Evolutionary conservation across 2,329 filamentous ascomycete genomes (phyloP), one percentile per base, ranked within the genome.

Genomic region (Claviceps sp.): DNA sequence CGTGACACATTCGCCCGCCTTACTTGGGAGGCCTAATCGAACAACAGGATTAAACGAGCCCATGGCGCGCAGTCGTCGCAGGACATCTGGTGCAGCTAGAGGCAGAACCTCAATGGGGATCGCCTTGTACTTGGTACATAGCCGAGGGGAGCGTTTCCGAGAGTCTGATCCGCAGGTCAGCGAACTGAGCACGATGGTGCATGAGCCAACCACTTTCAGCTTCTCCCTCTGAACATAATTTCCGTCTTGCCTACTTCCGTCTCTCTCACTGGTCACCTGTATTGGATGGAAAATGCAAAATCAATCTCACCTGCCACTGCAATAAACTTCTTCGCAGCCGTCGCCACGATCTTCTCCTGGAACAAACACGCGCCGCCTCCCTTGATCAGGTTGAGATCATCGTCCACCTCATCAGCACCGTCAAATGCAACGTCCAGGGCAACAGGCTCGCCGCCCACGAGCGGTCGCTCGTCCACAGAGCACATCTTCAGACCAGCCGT

Each of bases 351-450:
- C 74, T 98, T 98, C 72, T 98, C 93, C 69, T 97, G 93, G 72
- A 95, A 95, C 52, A 97, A 72, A 69, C 93, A 98, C n/a, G 89
- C 93, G 54, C 93, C 93, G 48, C 93, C 93, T 51, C 93, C 93
- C 73, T 97, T 97, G 73, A 98, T 97, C 64, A 91, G 89, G 70
- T 97, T 98, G 54, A 98, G 72, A 50, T 94, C 87, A 47, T 88
- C 83, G 65, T 98, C 93, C 36, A 98, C 89, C 72, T 98, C 93
- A 66, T 98, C 93, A 4, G 93, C 93, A 51, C 93, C 93, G 64
- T 98, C 93, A 65, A 98, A 98, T 48, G 87, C 87, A 18, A 97
- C 85, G 62, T 97, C 91, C 30, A 98, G 77, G 46, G 70, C 67
- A n/a, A 72, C 67, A 37, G 71, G 69, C 53, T 60, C 61, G 57